phyloP scores from a whole-genome alignment of 129 eudicot genomes.

The Oenanthe sinensis region DNA sequence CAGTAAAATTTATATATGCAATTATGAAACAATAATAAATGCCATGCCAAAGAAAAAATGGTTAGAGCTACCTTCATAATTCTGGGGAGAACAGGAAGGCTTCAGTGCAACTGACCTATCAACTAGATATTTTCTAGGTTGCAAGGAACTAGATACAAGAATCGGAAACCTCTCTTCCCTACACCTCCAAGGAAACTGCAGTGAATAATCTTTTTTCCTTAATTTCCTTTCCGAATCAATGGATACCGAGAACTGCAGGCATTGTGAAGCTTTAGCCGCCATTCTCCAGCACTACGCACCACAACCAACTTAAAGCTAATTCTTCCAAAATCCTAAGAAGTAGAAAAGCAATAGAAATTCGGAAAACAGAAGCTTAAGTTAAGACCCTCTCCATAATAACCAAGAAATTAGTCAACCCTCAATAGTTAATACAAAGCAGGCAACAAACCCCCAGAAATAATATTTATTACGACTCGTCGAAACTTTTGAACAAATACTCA shows the following conservation, averaged over 20 bases:
- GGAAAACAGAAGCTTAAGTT: not conserved
- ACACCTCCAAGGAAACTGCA: slow-evolving; percentile 29
- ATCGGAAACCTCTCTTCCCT: slow-evolving; percentile 28
- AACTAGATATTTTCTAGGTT: slow-evolving; percentile 19
- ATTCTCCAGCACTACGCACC: slow-evolving; percentile 16
- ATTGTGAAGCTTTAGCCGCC: slow-evolving; percentile 43
- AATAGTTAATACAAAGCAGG: not conserved
- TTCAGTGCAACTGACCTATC: slow-evolving; percentile 27
- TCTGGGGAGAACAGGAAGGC: slow-evolving; percentile 61
- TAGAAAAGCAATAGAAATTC: not conserved
- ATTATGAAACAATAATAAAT: not conserved
- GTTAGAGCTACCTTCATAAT: slow-evolving; percentile 44
- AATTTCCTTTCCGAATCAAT: slow-evolving; percentile 24
- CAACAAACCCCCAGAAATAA: not conserved
- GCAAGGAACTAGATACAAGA: slow-evolving; percentile 21
- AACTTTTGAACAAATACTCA: not conserved
- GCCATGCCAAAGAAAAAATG: not conserved
- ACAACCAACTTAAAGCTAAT: not conserved
- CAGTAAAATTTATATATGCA: not conserved
- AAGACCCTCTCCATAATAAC: not conserved
- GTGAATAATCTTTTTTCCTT: slow-evolving; percentile 30
- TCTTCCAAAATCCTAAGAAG: not conserved
- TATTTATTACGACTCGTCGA: not conserved
- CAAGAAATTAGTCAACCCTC: not conserved
- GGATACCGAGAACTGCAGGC: slow-evolving; percentile 42